Evolutionary conservation across 1,139 yeast species (phyloP), one percentile per base, ranked within the genome.

Genomic region (Meyerozyma elateridarum): DNA sequence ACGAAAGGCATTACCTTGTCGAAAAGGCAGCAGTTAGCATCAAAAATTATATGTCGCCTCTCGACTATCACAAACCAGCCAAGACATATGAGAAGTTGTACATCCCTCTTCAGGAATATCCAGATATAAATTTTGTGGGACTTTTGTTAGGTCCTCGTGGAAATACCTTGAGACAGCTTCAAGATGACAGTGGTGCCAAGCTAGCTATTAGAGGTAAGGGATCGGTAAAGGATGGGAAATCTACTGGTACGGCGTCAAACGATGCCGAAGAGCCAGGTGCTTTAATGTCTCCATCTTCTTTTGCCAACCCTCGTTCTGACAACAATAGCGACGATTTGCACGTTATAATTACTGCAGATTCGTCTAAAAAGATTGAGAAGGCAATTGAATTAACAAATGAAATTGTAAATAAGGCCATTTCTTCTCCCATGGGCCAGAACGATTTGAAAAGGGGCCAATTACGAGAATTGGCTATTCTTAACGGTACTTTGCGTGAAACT

Each of bases 121-220:
- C 97, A 0, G 93, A 84, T 33, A 81, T 91, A 45, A 93, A 93
- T 59, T 89, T 89, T 51, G 85, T 91, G 34, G 99, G 99, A 0
- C 69, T 85, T 34, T 63, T 93, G 22, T 61, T 93, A 35, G 99
- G 99, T 0, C 98, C 99, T 20, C 79, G 99, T 65, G 99, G 97
- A 14, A 82, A 84, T 46, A 91, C 96, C 0, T 61, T 89, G 46
- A 75, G 85, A 40, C 77, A 78, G 46, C 62, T 93, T 58, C 95
- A 89, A 52, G 80, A 77, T 30, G 78, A 81, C 32, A 79, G 93
- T 31, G 95, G 95, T 1, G 95, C 96, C 15, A 73, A 73, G 40
- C 79, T 89, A 39, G 93, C 89, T 2, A 83, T 89, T 25, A 67
- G 97, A 47, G 97, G 97, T 22, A 79, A 83, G 46, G 99, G 99